These are phyloP conservation scores for Kwoniella sp. DNA, from an alignment of 768 basidiomycete species.

Conservation along the genomic window DNA sequence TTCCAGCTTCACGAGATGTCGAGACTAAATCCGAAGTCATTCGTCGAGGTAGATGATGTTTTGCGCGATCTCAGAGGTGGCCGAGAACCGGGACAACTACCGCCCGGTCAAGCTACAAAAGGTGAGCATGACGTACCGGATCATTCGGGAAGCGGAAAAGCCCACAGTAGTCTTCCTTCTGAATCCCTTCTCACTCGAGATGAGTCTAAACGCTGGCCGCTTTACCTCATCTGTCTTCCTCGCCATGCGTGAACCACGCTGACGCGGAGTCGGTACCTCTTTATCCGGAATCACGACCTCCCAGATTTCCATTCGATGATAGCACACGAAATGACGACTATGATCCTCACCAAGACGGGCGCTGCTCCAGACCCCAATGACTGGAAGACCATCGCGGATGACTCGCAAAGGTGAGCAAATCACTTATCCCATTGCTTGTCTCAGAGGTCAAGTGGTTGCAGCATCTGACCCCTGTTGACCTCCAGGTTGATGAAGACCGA, in stretches of 20 bases:
- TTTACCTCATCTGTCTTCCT: too few relatives aligned
- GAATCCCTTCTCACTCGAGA: too few relatives aligned
- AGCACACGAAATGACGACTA: constrained; percentile 11
- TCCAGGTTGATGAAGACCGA: constrained; percentile 21
- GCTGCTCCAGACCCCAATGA: constrained; percentile 1
- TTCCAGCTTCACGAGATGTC: background rate
- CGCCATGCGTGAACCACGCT: too few relatives aligned
- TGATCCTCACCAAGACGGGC: constrained; percentile 7
- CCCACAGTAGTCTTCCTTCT: background rate
- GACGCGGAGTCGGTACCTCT: too few relatives aligned
- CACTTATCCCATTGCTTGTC: too few relatives aligned
- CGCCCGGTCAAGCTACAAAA: constrained; percentile 23
- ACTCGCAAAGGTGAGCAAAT: constrained; percentile 6
- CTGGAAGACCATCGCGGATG: constrained; percentile 1
- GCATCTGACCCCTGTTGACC: background rate
- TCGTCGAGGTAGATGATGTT: constrained; percentile 35
- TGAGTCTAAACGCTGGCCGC: too few relatives aligned
- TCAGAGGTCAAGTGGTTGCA: too few relatives aligned
- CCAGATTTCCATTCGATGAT: constrained; percentile 7
- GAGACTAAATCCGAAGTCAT: constrained; percentile 3
- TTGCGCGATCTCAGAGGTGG: constrained; percentile 18
- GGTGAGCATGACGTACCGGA: constrained; percentile 15
- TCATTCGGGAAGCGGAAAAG: background rate
- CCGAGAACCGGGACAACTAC: constrained; percentile 29
- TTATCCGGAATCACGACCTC: too few relatives aligned